Percentiles rank a stretch among this genome's conserved stretches.
Conservation (phyloP, 2,329 filamentous ascomycete species). For the Ophioceras dolichostomum region DNA sequence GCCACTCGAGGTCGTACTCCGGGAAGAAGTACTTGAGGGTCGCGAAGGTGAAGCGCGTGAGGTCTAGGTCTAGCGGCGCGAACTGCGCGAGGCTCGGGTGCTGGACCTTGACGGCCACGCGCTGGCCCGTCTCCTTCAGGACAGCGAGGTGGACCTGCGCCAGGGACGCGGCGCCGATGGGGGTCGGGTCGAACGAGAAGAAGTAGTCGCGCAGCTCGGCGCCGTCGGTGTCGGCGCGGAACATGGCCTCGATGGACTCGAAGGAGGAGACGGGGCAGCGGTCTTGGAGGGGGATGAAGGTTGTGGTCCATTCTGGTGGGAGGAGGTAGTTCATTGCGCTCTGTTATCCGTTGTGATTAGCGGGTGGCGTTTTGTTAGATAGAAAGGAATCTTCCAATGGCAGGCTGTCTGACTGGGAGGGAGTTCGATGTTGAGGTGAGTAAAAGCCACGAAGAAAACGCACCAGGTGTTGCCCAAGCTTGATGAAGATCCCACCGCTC, state of each 20-base stretch:
- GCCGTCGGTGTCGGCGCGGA: constrained; percentile 70
- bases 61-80: constrained; percentile 73
- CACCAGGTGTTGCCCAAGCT: constrained; percentile 86
- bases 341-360: constrained; percentile 28
- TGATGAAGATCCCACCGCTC: constrained; percentile 98
- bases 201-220: constrained; percentile 71
- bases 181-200: constrained; percentile 65
- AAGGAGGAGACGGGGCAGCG: constrained; percentile 87
- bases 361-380: no score
- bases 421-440: constrained; percentile 13
- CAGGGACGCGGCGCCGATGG: constrained; percentile 85
- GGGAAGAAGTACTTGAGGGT: constrained; percentile 90
- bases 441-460: constrained; percentile 6
- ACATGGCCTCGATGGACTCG: constrained; percentile 79
- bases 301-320: constrained; percentile 84
- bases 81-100: constrained; percentile 84
- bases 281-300: constrained; percentile 93
- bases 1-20: constrained; percentile 94
- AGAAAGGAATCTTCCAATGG: no score
- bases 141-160: constrained; percentile 89
- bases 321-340: constrained; percentile 94
- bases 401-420: no score
- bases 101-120: constrained; percentile 93
- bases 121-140: constrained; percentile 67
- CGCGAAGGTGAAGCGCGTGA: constrained; percentile 82